Base-by-base conservation (phyloP, 441 rosid genomes). In the Adansonia rubrostipa region DNA sequence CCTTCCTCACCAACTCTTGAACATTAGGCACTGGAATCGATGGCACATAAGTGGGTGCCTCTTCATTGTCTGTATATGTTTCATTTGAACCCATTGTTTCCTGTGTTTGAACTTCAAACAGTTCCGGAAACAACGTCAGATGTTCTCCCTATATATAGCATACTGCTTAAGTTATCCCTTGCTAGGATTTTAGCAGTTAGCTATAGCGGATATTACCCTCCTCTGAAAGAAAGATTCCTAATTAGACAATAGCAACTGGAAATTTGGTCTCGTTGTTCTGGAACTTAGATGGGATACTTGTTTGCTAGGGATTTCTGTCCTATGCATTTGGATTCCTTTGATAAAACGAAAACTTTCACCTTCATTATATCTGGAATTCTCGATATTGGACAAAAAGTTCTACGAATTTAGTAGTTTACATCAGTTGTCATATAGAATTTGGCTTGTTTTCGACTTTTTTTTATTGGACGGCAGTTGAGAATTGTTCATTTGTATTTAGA, bases 1-100 rank as follows among this genome's bases (percentile, higher is more conserved):
- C 61, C 19, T 62, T 40, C 73, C 73, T 77, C 19, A 51, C 80
- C 76, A 82, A 64, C 51, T 82, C 85, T 71, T 70, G 87, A 28
- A 78, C 85, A 73, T 78, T 82, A 60, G 81, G 83, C 11, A 81
- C 79, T 0, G 83, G 82, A 13, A 85, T 3, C 13, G 81, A 83
- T 58, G 83, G 75, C 1, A 10, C 80, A 65, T 60, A 78, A 24
- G 28, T 61, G 1, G 82, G 82, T 0, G 61, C 65, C 3, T 75
- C 78, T 36, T 60, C 83, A 9, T 24, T 62, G n/a, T 63, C 79
- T 36, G 10, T 1, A n/a, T 67, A 11, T 9, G 45, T 58, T 65
- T 63, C 13, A 62, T 61, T 64, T 22, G 83, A 64, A 45, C 63
- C 65, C 81, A 60, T 74, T 64, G 58, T 79, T n/a, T 56, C 20